phyloP scores from a whole-genome alignment of 176 grass and related monocot species.

The Tillandsia fasciculata region DNA sequence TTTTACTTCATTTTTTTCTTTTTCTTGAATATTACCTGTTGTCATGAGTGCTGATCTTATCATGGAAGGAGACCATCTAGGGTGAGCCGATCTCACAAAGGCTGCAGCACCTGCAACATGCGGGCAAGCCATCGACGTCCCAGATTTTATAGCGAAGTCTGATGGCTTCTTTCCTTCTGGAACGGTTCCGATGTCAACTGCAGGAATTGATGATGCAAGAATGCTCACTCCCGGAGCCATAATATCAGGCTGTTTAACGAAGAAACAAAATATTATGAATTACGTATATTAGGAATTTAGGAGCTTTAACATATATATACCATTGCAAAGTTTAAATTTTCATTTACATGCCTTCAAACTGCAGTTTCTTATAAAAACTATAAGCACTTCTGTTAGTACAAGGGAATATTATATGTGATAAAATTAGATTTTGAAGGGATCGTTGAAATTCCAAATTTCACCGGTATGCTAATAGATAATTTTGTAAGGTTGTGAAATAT shows the following conservation, averaged over 20 bases:
- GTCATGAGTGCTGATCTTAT: conserved; percentile 95
- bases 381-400: too few relatives aligned
- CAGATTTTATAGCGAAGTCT: conserved; percentile 65
- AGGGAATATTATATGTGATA: too few relatives aligned
- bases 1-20: background rate
- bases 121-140: conserved; percentile 96
- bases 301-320: too few relatives aligned
- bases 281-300: background rate
- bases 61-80: conserved; percentile 88
- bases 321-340: too few relatives aligned
- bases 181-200: conserved; percentile 35
- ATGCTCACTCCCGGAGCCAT: conserved; percentile 96
- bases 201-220: conserved; percentile 58
- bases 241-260: conserved; percentile 60
- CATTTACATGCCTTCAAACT: background rate
- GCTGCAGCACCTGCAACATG: conserved; percentile 78
- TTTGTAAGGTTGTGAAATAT: background rate
- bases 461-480: background rate
- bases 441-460: too few relatives aligned
- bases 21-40: conserved; percentile 34
- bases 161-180: conserved; percentile 69
- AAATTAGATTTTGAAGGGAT: too few relatives aligned
- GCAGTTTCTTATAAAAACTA: background rate
- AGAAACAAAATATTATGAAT: background rate
- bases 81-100: conserved; percentile 76